phyloP scores from a whole-genome alignment of 164 flowering plant species.

The Umbilicus rupestris region DNA sequence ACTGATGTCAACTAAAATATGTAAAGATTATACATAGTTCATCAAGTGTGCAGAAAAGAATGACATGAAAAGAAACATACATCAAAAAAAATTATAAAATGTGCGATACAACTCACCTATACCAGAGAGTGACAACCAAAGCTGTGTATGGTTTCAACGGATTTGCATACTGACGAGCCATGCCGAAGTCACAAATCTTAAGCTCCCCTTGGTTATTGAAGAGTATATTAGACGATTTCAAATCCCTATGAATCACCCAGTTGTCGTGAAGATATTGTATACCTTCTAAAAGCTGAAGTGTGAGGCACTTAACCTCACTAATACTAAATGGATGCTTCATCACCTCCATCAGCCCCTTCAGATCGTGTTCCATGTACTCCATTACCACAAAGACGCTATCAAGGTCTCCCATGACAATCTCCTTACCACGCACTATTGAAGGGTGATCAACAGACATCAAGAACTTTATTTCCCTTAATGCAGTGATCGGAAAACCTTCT shows the following conservation, averaged over 20 bases:
- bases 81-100: not conserved
- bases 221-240: conserved; percentile 73
- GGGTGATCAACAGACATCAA: conserved; percentile 55
- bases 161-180: conserved; percentile 76
- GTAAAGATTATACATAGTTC: too few species aligned
- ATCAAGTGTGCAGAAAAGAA: not conserved
- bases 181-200: conserved; percentile 77
- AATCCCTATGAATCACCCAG: conserved; percentile 80
- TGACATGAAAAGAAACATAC: not conserved
- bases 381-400: conserved; percentile 59
- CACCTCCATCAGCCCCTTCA: conserved; percentile 47
- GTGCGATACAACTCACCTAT: conserved; percentile 35
- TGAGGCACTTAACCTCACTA: conserved; percentile 69
- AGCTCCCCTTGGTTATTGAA: conserved; percentile 59
- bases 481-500: conserved; percentile 63
- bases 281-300: conserved; percentile 73
- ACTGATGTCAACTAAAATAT: too few species aligned
- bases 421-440: conserved; percentile 56
- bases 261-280: conserved; percentile 66
- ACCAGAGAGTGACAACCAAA: conserved; percentile 74
- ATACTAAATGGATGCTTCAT: conserved; percentile 58
- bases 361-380: conserved; percentile 82
- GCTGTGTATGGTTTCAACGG: conserved; percentile 63
- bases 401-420: conserved; percentile 50
- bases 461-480: conserved; percentile 75